These are phyloP conservation scores for Boletus barrowsii DNA, from an alignment of 768 basidiomycete species.

Conservation along the genomic window DNA sequence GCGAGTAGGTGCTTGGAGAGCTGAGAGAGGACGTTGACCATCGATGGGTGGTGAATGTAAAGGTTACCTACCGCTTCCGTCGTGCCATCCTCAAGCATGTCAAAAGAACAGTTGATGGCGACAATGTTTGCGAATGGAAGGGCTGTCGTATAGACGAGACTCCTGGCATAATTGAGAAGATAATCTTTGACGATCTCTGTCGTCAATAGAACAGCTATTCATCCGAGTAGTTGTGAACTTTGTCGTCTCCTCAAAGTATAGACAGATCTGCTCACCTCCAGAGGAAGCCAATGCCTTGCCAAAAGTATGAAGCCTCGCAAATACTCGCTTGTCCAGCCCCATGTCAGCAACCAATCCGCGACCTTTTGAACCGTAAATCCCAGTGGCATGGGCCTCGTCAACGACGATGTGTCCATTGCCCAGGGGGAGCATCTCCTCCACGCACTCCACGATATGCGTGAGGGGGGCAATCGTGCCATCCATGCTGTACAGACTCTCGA, in stretches of 20 bases:
- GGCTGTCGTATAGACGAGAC: slow-evolving; percentile 90
- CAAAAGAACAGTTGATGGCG: slow-evolving; percentile 74
- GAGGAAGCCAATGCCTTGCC: slow-evolving; percentile 86
- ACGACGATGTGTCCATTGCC: slow-evolving; percentile 74
- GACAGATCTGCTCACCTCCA: slow-evolving; percentile 59
- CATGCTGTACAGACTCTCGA: slow-evolving; percentile 94
- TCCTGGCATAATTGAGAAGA: slow-evolving; percentile 87
- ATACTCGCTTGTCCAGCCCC: slow-evolving; percentile 67
- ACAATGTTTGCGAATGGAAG: slow-evolving; percentile 74
- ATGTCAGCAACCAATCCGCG: slow-evolving; percentile 69
- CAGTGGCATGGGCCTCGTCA: slow-evolving; percentile 94
- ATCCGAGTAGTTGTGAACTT: background rate
- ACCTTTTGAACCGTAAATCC: slow-evolving; percentile 79
- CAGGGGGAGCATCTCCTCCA: slow-evolving; percentile 59
- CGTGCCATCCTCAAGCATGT: slow-evolving; percentile 67
- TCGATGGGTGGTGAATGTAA: background rate
- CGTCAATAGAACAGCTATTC: slow-evolving; percentile 71
- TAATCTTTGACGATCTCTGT: slow-evolving; percentile 73
- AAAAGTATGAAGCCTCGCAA: slow-evolving; percentile 85
- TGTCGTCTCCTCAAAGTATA: background rate
- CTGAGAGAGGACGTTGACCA: slow-evolving; percentile 31
- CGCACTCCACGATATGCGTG: slow-evolving; percentile 53
- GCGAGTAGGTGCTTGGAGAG: slow-evolving; percentile 25
- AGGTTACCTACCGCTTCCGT: slow-evolving; percentile 44
- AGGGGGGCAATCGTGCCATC: slow-evolving; percentile 90